Percentiles rank a stretch among this genome's conserved stretches.
Evolutionary conservation across 2,329 filamentous ascomycete genomes (phyloP).

Genomic region (Colletotrichum horii): DNA sequence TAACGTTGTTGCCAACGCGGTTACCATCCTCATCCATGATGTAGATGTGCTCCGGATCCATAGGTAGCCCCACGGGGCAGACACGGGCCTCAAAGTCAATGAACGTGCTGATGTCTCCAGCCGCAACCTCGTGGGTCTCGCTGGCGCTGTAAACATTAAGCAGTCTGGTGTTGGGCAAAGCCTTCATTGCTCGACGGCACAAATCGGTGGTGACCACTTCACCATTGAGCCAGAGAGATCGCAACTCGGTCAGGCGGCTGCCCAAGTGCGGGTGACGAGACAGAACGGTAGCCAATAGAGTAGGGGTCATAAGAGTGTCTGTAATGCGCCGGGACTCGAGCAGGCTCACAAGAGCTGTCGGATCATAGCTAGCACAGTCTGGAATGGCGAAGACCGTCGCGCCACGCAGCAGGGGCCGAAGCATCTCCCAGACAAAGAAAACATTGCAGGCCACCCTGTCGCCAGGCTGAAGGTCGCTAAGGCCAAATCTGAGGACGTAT

Average conservation of each 20-base stretch:
- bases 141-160: slow-evolving; percentile 85
- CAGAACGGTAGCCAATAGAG: slow-evolving; percentile 76
- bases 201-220: slow-evolving; percentile 84
- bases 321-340: slow-evolving; percentile 71
- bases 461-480: slow-evolving; percentile 73
- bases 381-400: slow-evolving; percentile 78
- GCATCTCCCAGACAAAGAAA: slow-evolving; percentile 86
- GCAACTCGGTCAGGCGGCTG: slow-evolving; percentile 66
- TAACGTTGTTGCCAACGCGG: slow-evolving; percentile 64
- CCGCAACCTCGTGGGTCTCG: slow-evolving; percentile 82
- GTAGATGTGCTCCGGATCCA: slow-evolving; percentile 73
- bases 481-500: slow-evolving; percentile 73
- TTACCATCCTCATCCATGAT: slow-evolving; percentile 74
- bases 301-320: slow-evolving; percentile 85
- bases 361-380: slow-evolving; percentile 80
- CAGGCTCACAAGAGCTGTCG: slow-evolving; percentile 73
- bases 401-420: slow-evolving; percentile 76
- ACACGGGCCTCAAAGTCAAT: slow-evolving; percentile 67
- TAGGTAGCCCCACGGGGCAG: slow-evolving; percentile 75
- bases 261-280: slow-evolving; percentile 71
- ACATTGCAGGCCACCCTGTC: slow-evolving; percentile 88
- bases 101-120: slow-evolving; percentile 75
- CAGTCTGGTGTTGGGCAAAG: slow-evolving; percentile 71
- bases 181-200: slow-evolving; percentile 69
- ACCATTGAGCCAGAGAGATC: slow-evolving; percentile 80